Base-by-base conservation (phyloP, 495 filamentous ascomycete genomes). In the Aspergillus ellipticus region DNA sequence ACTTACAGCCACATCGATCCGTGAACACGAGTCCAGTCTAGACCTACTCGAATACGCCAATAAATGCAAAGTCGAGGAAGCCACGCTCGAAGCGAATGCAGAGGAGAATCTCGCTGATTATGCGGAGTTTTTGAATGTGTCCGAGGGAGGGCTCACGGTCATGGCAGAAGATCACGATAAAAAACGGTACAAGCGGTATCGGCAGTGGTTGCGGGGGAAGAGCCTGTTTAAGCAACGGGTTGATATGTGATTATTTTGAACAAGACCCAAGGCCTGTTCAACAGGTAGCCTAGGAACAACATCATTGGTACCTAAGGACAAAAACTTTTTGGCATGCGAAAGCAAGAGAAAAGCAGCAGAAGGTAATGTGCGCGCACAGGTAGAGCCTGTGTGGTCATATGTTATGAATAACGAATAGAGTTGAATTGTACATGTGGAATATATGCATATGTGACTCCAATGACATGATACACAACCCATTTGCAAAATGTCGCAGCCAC, bases 111-210 rank as follows among this genome's bases (percentile, higher is more conserved):
- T 89, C 49, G 80, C 79, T 35, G 82, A 88, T 52, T 96, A 92
- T 66, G 75, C 71, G 10, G 88, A 94, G 45, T 89, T 90, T 64
- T 68, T 96, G 22, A 75, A 74, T 33, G 82, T 96, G 3, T 81
- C 79, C 15, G 89, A 94, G 21, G 89, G 96, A 58, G 89, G 89
- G 8, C 74, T 98, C 28, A 90, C 89, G n/a, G 93, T 97, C 15
- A 84, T 81, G 13, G 83, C 89, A 39, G 90, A 92, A 64, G 94
- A 97, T 69, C 76, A 81, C 46, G 74, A 77, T 31, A 97, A 94
- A 79, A 96, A 96, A 79, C 75, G 95, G 59, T 98, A 98, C 68
- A 96, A 92, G 71, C 90, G 92, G 0, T 98, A 98, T 71, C 76
- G 85, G 63, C 92, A 96, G 71, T 97, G 93, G 93, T 73, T 97